Percentiles rank a stretch among this genome's conserved stretches.
phyloP scores from a whole-genome alignment of 371 early-diverging fungal genomes.

The Chytridiales sp. region DNA sequence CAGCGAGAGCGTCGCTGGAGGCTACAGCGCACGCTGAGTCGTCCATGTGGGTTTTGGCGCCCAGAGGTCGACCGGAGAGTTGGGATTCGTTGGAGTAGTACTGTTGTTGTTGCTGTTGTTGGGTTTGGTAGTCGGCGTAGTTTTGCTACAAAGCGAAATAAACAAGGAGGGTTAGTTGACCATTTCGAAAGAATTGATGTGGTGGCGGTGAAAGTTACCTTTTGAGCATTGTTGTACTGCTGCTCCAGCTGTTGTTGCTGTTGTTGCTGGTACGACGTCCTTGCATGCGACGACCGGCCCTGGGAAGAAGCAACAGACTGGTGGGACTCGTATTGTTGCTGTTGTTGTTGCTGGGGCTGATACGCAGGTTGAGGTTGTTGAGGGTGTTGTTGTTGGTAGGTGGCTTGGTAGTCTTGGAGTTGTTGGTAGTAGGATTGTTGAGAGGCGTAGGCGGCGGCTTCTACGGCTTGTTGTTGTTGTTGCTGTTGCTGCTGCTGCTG shows the following conservation, averaged over 20 bases:
- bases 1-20: constrained; percentile 27
- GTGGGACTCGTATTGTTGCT: constrained; percentile 1
- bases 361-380: background rate
- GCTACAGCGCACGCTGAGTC: constrained; percentile 41
- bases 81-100: background rate
- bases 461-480: constrained; percentile 18
- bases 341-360: constrained; percentile 10
- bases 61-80: constrained; percentile 37
- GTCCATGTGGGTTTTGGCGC: constrained; percentile 23
- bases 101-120: background rate
- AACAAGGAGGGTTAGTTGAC: background rate
- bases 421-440: constrained; percentile 2
- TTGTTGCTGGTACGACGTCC: background rate
- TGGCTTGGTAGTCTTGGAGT: constrained; percentile 1
- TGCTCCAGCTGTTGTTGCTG: constrained; percentile 11
- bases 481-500: constrained; percentile 16
- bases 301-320: background rate
- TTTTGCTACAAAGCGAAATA: background rate
- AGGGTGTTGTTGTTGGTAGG: background rate
- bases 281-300: background rate
- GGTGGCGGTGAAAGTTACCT: background rate
- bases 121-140: background rate
- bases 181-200: background rate
- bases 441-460: background rate
- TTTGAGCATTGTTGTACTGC: background rate